A percentile compares a stretch with the other conserved stretches of the same genome.
Conservation (phyloP, 2,329 filamentous ascomycete genomes). For the Acrodontium crateriforme region DNA sequence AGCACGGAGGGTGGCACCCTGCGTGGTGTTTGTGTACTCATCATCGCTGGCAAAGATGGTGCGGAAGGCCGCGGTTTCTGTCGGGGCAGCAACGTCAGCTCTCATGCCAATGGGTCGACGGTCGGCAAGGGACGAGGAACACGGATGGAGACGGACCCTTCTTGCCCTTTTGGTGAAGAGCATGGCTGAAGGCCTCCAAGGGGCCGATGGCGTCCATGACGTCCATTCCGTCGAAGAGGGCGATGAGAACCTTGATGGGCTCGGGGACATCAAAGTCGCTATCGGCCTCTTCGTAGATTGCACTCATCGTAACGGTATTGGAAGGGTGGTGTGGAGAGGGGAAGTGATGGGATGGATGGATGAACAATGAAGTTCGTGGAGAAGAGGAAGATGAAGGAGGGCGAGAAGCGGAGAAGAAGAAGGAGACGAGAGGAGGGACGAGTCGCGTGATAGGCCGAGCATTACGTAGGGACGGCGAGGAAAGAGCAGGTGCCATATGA, state of each 20-base stretch:
- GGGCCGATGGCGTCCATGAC: slow-evolving; percentile 44
- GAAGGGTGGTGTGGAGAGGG: slow-evolving; percentile 7
- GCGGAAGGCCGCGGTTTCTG: slow-evolving; percentile 41
- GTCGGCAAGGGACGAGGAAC: slow-evolving; percentile 12
- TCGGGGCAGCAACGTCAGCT: slow-evolving; percentile 2
- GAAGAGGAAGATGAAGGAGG: no score
- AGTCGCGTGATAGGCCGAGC: no score
- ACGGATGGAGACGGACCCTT: slow-evolving; percentile 26
- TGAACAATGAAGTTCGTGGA: no score
- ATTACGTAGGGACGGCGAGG: no score
- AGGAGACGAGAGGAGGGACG: no score
- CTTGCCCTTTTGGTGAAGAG: slow-evolving; percentile 41
- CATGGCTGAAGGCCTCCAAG: slow-evolving; percentile 42
- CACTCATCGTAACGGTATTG: slow-evolving; percentile 33
- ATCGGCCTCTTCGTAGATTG: slow-evolving; percentile 29
- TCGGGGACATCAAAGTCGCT: slow-evolving; percentile 21
- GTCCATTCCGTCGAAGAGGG: slow-evolving; percentile 43
- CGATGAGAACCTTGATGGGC: slow-evolving; percentile 46
- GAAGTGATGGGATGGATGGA: slow-evolving; percentile 3
- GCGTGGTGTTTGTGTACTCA: slow-evolving; percentile 36
- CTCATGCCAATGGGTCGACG: slow-evolving; percentile 9
- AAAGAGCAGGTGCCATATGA: no score
- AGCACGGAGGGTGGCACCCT: slow-evolving; percentile 57
- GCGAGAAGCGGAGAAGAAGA: no score
- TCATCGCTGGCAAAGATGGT: slow-evolving; percentile 36